Evolutionary conservation across 257 asterid species (phyloP).

Genomic region (Jacaranda copaia): DNA sequence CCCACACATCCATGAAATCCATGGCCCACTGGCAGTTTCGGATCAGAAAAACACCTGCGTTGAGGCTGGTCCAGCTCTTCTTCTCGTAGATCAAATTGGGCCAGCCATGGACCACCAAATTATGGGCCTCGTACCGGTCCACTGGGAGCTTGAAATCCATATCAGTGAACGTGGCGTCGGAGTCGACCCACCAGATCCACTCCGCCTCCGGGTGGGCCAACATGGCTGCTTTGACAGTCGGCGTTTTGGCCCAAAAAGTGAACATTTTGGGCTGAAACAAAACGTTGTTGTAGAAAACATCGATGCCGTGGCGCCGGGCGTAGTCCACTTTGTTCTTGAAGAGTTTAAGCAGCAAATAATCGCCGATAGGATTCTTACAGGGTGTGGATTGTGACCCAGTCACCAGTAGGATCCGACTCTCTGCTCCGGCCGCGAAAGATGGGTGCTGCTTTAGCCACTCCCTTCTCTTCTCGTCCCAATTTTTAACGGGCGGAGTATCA

Average conservation of each 20-base stretch:
- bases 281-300: conserved; percentile 73
- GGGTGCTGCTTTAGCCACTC: conserved; percentile 79
- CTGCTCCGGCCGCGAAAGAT: conserved; percentile 48
- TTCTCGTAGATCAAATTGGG: conserved; percentile 53
- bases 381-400: conserved; percentile 81
- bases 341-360: conserved; percentile 61
- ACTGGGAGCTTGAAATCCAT: conserved; percentile 82
- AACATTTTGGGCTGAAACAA: conserved; percentile 69
- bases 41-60: conserved; percentile 80
- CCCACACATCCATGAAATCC: conserved; percentile 87
- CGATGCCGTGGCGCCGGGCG: conserved; percentile 71
- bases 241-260: conserved; percentile 83
- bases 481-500: conserved; percentile 56
- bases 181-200: conserved; percentile 98
- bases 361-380: conserved; percentile 79
- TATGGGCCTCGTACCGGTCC: conserved; percentile 61
- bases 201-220: conserved; percentile 87
- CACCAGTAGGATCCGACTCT: conserved; percentile 59
- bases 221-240: conserved; percentile 73
- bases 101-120: conserved; percentile 84
- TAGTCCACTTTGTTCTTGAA: conserved; percentile 92
- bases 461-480: conserved; percentile 74
- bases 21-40: conserved; percentile 84
- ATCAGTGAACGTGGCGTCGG: conserved; percentile 86
- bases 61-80: conserved; percentile 76